Evolutionary conservation across 1,139 yeast genomes (phyloP).

Genomic region (Geotrichum bryndzae): DNA sequence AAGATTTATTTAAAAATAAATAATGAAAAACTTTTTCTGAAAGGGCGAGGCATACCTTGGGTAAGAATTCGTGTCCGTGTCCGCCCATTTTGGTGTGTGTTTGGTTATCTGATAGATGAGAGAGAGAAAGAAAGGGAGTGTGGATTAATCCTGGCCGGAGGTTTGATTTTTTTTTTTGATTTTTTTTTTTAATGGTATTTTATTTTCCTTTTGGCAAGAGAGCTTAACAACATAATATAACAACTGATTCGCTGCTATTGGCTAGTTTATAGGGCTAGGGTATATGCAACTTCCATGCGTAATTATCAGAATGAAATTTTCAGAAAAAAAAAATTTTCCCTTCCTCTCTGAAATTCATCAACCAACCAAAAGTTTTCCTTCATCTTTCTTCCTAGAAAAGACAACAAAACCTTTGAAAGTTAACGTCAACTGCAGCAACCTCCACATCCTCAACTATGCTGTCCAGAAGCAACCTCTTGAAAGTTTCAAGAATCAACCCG

Average conservation of each 20-base stretch:
- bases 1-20: neutral
- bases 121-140: neutral
- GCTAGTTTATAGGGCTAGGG: conserved; percentile 4
- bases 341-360: neutral
- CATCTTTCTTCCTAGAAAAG: neutral
- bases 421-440: conserved; percentile 1
- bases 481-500: neutral
- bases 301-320: conserved; percentile 12
- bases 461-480: neutral
- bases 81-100: conserved; percentile 12
- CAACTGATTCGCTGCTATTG: conserved; percentile 5
- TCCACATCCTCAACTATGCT: neutral
- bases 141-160: neutral
- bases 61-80: conserved; percentile 15
- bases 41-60: conserved; percentile 9
- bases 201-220: neutral
- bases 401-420: neutral
- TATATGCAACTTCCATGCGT: neutral
- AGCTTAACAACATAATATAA: neutral
- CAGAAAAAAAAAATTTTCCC: conserved; percentile 1
- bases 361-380: neutral
- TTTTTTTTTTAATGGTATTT: neutral
- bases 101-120: neutral
- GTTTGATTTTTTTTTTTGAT: neutral
- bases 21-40: neutral